These are phyloP conservation scores for Penicillium canescens DNA, from an alignment of 495 filamentous ascomycete species.

Conservation along the genomic window DNA sequence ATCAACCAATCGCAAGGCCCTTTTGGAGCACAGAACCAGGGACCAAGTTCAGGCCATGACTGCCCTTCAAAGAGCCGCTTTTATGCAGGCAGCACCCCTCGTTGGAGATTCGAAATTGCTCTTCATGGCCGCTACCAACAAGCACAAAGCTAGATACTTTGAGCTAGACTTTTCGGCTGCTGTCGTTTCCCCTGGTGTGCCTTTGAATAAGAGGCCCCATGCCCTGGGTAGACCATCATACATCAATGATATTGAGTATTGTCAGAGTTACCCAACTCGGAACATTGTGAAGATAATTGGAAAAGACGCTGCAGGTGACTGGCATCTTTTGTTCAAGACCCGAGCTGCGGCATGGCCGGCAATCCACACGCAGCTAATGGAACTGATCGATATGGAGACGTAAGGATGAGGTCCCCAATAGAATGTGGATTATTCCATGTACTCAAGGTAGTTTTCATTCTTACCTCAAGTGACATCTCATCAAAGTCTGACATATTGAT, in stretches of 20 bases:
- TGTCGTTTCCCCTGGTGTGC: conserved; percentile 1
- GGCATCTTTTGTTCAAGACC: conserved; percentile 32
- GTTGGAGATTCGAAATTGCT: conserved; percentile 2
- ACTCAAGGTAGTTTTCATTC: too few relatives aligned
- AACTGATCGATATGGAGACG: not conserved
- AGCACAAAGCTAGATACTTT: conserved; percentile 11
- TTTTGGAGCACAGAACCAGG: conserved; percentile 26
- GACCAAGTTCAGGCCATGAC: conserved; percentile 6
- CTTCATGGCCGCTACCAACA: conserved; percentile 8
- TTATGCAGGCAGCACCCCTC: not conserved
- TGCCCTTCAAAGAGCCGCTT: conserved; percentile 1
- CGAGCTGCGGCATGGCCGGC: conserved; percentile 3
- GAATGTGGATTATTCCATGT: too few relatives aligned
- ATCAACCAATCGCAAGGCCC: conserved; percentile 26
- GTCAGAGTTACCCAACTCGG: conserved; percentile 24
- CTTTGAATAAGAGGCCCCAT: not conserved
- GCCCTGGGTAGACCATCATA: not conserved
- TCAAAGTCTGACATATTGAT: too few relatives aligned
- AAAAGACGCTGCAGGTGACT: conserved; percentile 46
- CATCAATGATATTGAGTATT: conserved; percentile 25
- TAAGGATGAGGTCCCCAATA: not conserved
- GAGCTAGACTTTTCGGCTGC: conserved; percentile 16
- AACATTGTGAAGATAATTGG: conserved; percentile 31
- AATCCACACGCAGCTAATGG: not conserved
- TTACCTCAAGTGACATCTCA: too few relatives aligned